Base-by-base conservation (phyloP, 441 rosid genomes). In the Cnidoscolus chayamansa region DNA sequence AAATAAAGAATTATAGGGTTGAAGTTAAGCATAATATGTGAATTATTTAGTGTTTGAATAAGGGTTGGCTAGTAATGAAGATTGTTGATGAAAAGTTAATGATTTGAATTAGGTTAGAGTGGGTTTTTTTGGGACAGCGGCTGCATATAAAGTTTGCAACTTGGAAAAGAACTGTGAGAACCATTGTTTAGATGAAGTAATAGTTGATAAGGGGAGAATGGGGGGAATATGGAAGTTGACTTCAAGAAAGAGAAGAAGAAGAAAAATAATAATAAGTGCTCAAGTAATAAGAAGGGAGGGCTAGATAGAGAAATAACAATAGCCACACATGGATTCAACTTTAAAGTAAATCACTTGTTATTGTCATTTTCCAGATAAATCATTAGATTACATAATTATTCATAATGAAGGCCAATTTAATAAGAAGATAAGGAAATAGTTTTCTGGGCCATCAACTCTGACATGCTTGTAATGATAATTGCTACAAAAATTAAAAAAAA, bases 11-110 rank as follows among this genome's bases (percentile, higher is more conserved):
- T 5, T 19, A 10, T 56, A 47, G 55, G 20, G 16, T 56, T 68
- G 63, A 68, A 56, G 53, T 57, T 68, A 7, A 35, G 35, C 50
- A 37, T 55, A 57, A 35, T n/a, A 57, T 19, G 59, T 65, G 50
- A 15, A 50, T 30, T 40, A 7, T 56, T 43, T 48, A 43, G 63
- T 32, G 1, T 48, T 54, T 54, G 9, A 54, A 12, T 50, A 40
- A 68, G 35, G 71, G 48, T 62, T 40, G 25, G 20, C 32, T 16
- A 0, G 35, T 54, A 54, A n/a, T 17, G 17, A n/a, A 10, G 7
- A 48, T 51, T 30, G 17, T 49, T 48, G 53, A 10, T 35, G 20
- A 51, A 48, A 48, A 51, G 8, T 30, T 65, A 10, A 7, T 48
- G 51, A 1, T 35, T 48, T 25, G 10, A 51, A 65, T 8, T 65